Percentiles rank a stretch among this genome's conserved stretches.
Evolutionary conservation across 805 yeast genomes (phyloP).

Genomic region (Starmera caribaea): DNA sequence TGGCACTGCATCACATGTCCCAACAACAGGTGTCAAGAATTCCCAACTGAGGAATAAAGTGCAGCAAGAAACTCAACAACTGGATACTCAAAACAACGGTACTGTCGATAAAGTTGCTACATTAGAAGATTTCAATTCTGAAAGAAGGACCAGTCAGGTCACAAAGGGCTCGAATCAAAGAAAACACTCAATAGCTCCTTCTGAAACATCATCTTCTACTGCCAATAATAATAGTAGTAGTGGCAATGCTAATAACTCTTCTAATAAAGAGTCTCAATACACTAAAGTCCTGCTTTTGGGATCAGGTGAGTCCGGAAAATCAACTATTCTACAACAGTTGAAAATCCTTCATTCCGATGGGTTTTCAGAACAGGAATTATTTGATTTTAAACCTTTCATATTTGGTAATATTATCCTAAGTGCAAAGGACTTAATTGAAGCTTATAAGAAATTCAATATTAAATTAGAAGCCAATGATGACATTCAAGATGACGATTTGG

Average conservation of each 20-base stretch:
- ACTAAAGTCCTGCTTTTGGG: constrained; percentile 71
- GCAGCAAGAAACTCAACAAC: too few species aligned
- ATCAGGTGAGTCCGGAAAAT: constrained; percentile 56
- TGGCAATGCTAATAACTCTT: not conserved
- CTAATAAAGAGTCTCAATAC: constrained; percentile 24
- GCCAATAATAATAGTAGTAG: not conserved
- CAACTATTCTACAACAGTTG: constrained; percentile 36
- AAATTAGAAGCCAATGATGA: constrained; percentile 22
- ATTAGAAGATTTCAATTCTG: too few species aligned
- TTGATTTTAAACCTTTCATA: constrained; percentile 70
- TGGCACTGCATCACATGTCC: too few species aligned
- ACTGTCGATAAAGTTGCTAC: too few species aligned
- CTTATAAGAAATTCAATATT: constrained; percentile 41
- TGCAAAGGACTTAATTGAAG: constrained; percentile 59
- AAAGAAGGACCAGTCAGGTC: too few species aligned
- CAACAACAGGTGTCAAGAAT: too few species aligned
- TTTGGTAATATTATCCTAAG: constrained; percentile 72
- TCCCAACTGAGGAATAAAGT: too few species aligned
- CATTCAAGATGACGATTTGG: constrained; percentile 21
- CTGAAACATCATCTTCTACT: constrained; percentile 8
- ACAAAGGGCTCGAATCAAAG: constrained; percentile 1
- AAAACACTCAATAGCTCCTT: constrained; percentile 15
- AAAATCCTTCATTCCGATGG: constrained; percentile 32
- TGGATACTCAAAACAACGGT: too few species aligned
- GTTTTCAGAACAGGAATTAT: constrained; percentile 45